A percentile compares a stretch with the other conserved stretches of the same genome.
phyloP scores from a whole-genome alignment of 2,329 filamentous ascomycete species.

The Microcyclospora tardicrescens region DNA sequence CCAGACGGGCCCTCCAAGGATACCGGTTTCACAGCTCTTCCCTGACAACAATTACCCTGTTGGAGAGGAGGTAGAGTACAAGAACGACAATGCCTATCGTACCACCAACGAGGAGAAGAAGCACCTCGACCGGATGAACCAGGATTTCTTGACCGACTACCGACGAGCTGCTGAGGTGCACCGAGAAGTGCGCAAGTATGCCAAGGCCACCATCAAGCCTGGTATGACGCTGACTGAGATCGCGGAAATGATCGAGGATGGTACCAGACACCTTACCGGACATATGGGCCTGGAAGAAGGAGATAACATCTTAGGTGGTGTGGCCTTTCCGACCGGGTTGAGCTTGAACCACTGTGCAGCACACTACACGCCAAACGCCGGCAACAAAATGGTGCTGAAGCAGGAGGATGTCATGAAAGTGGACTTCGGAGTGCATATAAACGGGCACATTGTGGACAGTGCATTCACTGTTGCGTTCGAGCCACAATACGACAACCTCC shows the following conservation, averaged over 20 bases:
- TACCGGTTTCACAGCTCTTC: constrained; percentile 35
- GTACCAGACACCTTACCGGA: constrained; percentile 38
- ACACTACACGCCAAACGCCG: constrained; percentile 45
- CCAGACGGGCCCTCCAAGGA: constrained; percentile 36
- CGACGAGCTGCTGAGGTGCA: constrained; percentile 45
- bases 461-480: constrained; percentile 71
- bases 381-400: constrained; percentile 56
- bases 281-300: constrained; percentile 41
- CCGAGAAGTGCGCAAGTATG: constrained; percentile 41
- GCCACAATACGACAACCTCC: constrained; percentile 58
- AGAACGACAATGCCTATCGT: constrained; percentile 32
- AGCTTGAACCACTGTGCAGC: constrained; percentile 42
- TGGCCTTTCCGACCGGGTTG: constrained; percentile 45
- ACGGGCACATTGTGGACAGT: constrained; percentile 67
- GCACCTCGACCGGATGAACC: constrained; percentile 32
- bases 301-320: constrained; percentile 37
- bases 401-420: constrained; percentile 71
- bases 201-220: constrained; percentile 37
- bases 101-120: constrained; percentile 37
- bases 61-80: constrained; percentile 35
- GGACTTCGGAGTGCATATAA: constrained; percentile 70
- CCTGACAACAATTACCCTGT: constrained; percentile 31
- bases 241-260: constrained; percentile 42
- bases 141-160: constrained; percentile 40
- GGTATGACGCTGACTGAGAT: constrained; percentile 37